A percentile compares a stretch with the other conserved stretches of the same genome.
These are phyloP conservation scores for Diddensiella caesifluorescens DNA, from an alignment of 805 yeast genomes.

Conservation along the genomic window DNA sequence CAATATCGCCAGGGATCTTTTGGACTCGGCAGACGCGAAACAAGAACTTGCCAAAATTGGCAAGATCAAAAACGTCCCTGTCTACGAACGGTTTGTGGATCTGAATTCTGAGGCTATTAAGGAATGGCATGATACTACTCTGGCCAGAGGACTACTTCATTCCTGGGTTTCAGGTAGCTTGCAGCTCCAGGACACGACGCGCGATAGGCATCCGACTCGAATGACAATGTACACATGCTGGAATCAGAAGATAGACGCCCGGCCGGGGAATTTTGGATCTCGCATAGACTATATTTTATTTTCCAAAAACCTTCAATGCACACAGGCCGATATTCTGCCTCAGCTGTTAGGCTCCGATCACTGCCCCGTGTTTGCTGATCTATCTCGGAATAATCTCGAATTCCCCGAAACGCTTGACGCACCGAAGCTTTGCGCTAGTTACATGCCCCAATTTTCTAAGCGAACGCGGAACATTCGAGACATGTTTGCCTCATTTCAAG, in stretches of 20 bases:
- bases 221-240: slow-evolving; percentile 81
- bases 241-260: slow-evolving; percentile 71
- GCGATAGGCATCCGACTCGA: slow-evolving; percentile 47
- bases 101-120: slow-evolving; percentile 32
- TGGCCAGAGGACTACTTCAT: slow-evolving; percentile 44
- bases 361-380: slow-evolving; percentile 75
- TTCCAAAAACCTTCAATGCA: slow-evolving; percentile 38
- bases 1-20: slow-evolving; percentile 71
- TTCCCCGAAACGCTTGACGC: not conserved
- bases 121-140: slow-evolving; percentile 38
- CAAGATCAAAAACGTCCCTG: slow-evolving; percentile 1
- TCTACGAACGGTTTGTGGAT: slow-evolving; percentile 32
- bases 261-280: slow-evolving; percentile 84
- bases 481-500: slow-evolving; percentile 15
- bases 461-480: slow-evolving; percentile 17
- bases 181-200: slow-evolving; percentile 28
- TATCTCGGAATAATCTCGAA: not conserved
- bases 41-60: slow-evolving; percentile 38
- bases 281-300: slow-evolving; percentile 74
- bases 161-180: slow-evolving; percentile 35
- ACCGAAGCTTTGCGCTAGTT: slow-evolving; percentile 15
- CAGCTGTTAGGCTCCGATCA: slow-evolving; percentile 84
- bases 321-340: slow-evolving; percentile 57
- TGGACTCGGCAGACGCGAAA: slow-evolving; percentile 74
- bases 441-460: slow-evolving; percentile 13